Evolutionary conservation across 176 grass and related monocot genomes (phyloP).

Genomic region (Tuctoria greenei): DNA sequence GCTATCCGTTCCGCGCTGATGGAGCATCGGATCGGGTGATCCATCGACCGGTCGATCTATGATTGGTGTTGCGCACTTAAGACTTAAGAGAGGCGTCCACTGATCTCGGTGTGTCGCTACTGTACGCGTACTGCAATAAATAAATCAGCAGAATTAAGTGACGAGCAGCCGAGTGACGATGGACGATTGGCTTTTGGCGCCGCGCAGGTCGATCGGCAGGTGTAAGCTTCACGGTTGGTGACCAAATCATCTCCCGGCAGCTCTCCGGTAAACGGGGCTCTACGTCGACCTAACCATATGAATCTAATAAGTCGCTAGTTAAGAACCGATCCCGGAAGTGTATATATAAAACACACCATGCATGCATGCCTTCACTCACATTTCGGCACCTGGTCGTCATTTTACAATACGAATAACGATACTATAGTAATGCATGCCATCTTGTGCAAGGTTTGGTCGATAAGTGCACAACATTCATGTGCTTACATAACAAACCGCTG

Average conservation of each 20-base stretch:
- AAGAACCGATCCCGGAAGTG: background rate
- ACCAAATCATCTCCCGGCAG: background rate
- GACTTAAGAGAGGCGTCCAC: background rate
- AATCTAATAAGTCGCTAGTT: no score
- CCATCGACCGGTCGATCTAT: no score
- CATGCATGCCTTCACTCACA: no score
- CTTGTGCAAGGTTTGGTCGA: background rate
- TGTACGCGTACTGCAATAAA: background rate
- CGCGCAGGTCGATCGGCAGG: no score
- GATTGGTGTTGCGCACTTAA: slow-evolving; percentile 4
- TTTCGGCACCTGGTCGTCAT: no score
- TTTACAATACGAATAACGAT: background rate
- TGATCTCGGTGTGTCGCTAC: background rate
- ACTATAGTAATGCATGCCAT: background rate
- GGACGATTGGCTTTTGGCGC: no score
- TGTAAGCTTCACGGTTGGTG: background rate
- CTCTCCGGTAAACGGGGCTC: background rate
- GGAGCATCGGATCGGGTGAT: slow-evolving; percentile 28
- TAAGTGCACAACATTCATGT: background rate
- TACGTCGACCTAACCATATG: background rate
- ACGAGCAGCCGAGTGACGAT: background rate
- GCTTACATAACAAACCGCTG: no score
- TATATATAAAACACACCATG: no score
- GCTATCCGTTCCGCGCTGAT: background rate
- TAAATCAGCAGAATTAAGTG: no score